Percentiles rank a stretch among this genome's conserved stretches.
Conservation (phyloP, 768 basidiomycete genomes). For the Pholiota molesta region DNA sequence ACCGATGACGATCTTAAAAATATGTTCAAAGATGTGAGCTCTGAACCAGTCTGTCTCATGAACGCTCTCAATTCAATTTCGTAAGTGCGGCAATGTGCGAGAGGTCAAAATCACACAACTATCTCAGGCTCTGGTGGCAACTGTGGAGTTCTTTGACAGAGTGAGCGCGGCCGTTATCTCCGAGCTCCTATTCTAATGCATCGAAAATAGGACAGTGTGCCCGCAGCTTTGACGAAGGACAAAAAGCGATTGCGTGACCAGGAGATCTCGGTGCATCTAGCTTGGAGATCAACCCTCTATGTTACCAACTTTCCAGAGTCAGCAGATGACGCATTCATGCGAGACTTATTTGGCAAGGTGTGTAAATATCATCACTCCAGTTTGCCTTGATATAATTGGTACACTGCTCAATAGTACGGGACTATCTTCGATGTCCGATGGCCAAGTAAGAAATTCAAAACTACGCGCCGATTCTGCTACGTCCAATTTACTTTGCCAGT, state of each 20-base stretch:
- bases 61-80: neutral
- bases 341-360: constrained; percentile 81
- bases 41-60: neutral
- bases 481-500: constrained; percentile 89
- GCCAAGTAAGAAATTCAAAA: constrained; percentile 98
- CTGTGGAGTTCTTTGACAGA: constrained; percentile 83
- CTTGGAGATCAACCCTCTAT: constrained; percentile 94
- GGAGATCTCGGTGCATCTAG: constrained; percentile 85
- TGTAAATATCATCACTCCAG: constrained; percentile 16
- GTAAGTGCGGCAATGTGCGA: constrained; percentile 83
- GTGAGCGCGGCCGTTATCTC: constrained; percentile 35
- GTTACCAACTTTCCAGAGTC: constrained; percentile 94
- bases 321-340: constrained; percentile 74
- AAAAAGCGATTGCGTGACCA: constrained; percentile 81
- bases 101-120: constrained; percentile 80
- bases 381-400: neutral
- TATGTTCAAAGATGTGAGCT: constrained; percentile 83
- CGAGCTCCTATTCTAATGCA: neutral
- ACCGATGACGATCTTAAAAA: constrained; percentile 66
- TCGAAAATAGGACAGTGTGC: constrained; percentile 67
- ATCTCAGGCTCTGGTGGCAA: constrained; percentile 66
- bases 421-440: constrained; percentile 92
- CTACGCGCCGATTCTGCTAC: constrained; percentile 90
- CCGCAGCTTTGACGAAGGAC: constrained; percentile 90
- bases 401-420: constrained; percentile 66